Percentiles rank a stretch among this genome's conserved stretches.
Evolutionary conservation across 441 rosid genomes (phyloP).

Genomic region (Codiaeum variegatum): DNA sequence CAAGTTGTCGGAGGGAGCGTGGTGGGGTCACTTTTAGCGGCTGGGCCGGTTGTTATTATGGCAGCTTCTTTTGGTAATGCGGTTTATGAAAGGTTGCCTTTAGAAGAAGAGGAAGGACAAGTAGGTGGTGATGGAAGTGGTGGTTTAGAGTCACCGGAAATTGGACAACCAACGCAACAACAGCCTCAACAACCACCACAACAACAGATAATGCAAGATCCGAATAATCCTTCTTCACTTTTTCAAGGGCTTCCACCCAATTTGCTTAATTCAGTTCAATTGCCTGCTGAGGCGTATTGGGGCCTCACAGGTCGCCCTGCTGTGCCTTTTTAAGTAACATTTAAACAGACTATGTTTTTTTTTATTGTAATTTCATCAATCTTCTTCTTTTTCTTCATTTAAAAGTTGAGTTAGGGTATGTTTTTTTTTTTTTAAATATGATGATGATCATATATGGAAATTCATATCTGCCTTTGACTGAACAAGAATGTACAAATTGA

Average conservation of each 20-base stretch:
- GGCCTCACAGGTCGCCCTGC: constrained; percentile 59
- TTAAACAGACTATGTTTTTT: constrained; percentile 16
- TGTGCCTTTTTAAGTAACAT: constrained; percentile 38
- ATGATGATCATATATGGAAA: constrained; percentile 19
- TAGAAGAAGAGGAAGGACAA: constrained; percentile 67
- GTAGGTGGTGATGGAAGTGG: constrained; percentile 25
- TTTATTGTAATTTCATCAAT: constrained; percentile 17
- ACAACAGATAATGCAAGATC: constrained; percentile 46
- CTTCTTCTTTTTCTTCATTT: constrained; percentile 4
- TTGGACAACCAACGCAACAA: constrained; percentile 39
- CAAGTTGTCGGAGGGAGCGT: constrained; percentile 77
- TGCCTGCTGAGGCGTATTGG: constrained; percentile 76
- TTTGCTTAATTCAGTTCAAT: constrained; percentile 66
- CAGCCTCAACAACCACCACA: constrained; percentile 36
- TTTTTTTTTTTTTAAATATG: constrained; percentile 22
- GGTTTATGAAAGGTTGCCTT: constrained; percentile 76
- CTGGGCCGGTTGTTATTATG: constrained; percentile 76
- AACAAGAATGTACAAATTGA: constrained; percentile 49
- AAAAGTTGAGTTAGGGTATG: constrained; percentile 20
- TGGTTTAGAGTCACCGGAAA: constrained; percentile 41
- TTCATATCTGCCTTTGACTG: constrained; percentile 36
- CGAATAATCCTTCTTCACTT: constrained; percentile 37
- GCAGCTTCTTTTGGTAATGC: constrained; percentile 91
- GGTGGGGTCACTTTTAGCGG: constrained; percentile 65
- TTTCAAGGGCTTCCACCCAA: constrained; percentile 66